These are phyloP conservation scores for Porogramme epimiltina DNA, from an alignment of 1,284 basidiomycete species.

Conservation along the genomic window DNA sequence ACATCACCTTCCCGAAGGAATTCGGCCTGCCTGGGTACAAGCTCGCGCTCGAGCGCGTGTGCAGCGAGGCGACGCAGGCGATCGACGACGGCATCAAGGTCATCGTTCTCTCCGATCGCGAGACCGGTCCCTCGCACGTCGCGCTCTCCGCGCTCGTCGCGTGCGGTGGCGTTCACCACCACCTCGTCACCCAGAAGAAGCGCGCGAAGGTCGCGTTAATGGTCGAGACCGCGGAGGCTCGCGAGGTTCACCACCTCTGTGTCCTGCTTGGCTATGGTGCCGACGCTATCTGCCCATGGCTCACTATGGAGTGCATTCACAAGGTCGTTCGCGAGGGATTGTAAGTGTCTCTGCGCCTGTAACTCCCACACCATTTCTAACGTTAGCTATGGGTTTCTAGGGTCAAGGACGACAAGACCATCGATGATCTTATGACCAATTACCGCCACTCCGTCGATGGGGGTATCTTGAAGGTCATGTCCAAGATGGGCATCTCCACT, in stretches of 20 bases:
- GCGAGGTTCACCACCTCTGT: conserved; percentile 95
- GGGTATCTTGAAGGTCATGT: conserved; percentile 96
- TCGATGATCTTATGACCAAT: conserved; percentile 77
- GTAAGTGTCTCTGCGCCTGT: conserved; percentile 53
- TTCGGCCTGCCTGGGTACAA: conserved; percentile 90
- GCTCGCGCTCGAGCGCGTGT: conserved; percentile 86
- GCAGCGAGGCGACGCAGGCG: conserved; percentile 84
- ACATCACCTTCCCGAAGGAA: conserved; percentile 91
- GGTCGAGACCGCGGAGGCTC: conserved; percentile 93
- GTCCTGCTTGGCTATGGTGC: conserved; percentile 94
- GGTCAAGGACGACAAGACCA: conserved; percentile 79
- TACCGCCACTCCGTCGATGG: conserved; percentile 87
- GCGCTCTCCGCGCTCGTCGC: conserved; percentile 88
- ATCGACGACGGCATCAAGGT: conserved; percentile 92
- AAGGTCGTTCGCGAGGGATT: conserved; percentile 89
- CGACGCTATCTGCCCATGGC: conserved; percentile 94
- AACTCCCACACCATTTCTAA: conserved; percentile 2
- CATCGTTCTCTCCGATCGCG: conserved; percentile 88
- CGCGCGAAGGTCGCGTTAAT: conserved; percentile 90
- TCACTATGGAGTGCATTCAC: conserved; percentile 90
- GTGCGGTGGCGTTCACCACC: conserved; percentile 92
- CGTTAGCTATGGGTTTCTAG: conserved; percentile 38
- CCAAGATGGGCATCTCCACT: conserved; percentile 98
- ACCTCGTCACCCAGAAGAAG: conserved; percentile 88
- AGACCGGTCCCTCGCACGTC: conserved; percentile 73